Evolutionary conservation across 495 filamentous ascomycete species (phyloP), one percentile per base, ranked within the genome.

Genomic region (Podospora appendiculata): DNA sequence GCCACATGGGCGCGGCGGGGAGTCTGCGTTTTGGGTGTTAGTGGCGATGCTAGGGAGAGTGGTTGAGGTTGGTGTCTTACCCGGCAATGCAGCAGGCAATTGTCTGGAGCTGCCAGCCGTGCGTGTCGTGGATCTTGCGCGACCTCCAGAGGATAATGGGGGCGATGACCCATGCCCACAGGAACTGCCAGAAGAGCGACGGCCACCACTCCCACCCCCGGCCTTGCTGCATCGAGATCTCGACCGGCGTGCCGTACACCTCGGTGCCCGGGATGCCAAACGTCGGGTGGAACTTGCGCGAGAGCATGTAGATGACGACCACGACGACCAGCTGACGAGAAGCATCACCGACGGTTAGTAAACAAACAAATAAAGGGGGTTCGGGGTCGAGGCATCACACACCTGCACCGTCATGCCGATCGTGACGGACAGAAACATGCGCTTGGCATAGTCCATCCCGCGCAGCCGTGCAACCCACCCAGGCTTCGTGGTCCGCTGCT

Each of bases 121-220:
- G 78, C 5, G 83, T 82, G 56, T 88, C 84, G 45, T 68, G 73
- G 52, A 87, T 85, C 36, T 59, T 59, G 42, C 71, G 64, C 0
- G 70, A 66, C 40, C 57, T 58, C 70, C 70, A 74, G 2, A 74
- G 61, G 32, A 72, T 55, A n/a, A 68, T 58, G 11, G 71, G 71
- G 9, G 71, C 70, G 19, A 71, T 70, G 40, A 84, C 62, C 69
- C 77, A 86, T 18, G 81, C 71, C 83, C 83, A 87, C 46, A 82
- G 58, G 32, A 81, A 72, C 60, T 84, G 81, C 77, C 78, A 82
- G n/a, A 80, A 53, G 6, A 84, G 75, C 4, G 80, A 78, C 8
- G 83, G 81, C 70, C 79, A 82, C 84, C 84, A 86, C 54, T 86
- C 84, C 82, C 80, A 85, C 11, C 81, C 84, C 41, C 69, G 52